Conservation (phyloP, 164 flowering plant species). For the Nymphaea colorata region DNA sequence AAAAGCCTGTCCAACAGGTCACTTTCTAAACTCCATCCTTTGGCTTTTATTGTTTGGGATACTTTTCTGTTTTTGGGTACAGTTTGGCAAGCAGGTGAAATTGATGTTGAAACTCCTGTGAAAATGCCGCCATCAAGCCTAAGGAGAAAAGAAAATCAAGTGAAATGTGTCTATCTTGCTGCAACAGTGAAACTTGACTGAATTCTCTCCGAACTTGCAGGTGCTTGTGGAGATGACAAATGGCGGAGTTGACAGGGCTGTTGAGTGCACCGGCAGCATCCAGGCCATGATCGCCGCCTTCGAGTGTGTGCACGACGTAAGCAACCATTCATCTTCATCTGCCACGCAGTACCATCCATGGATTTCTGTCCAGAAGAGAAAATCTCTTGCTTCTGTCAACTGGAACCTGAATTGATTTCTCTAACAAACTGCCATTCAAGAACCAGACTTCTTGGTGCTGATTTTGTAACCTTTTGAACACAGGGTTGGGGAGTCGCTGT, state of each 20-base stretch:
- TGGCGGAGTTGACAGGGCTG: slow-evolving; percentile 29
- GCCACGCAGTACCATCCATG: neutral
- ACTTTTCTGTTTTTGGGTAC: too few relatives aligned
- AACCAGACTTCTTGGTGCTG: neutral
- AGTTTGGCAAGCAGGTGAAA: too few relatives aligned
- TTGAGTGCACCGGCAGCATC: slow-evolving; percentile 45
- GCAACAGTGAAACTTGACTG: neutral
- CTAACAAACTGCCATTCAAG: neutral
- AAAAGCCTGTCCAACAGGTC: slow-evolving; percentile 51
- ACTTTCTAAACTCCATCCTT: neutral
- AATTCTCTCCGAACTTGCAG: slow-evolving; percentile 3
- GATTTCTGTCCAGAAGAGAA: neutral
- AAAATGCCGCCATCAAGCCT: too few relatives aligned
- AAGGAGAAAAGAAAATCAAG: too few relatives aligned
- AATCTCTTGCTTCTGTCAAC: neutral
- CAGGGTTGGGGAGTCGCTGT: slow-evolving; percentile 78
- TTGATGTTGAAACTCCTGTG: too few relatives aligned
- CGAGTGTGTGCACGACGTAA: slow-evolving; percentile 51
- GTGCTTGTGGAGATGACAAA: slow-evolving; percentile 28
- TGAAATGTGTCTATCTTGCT: too few relatives aligned
- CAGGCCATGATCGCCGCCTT: slow-evolving; percentile 18
- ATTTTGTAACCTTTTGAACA: neutral
- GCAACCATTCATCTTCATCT: neutral
- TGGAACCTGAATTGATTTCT: neutral
- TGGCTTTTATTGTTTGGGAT: neutral